A percentile compares a stretch with the other conserved stretches of the same genome.
These are phyloP conservation scores for Saccharomyces paradoxus DNA, from an alignment of 805 yeast species.

Conservation along the genomic window DNA sequence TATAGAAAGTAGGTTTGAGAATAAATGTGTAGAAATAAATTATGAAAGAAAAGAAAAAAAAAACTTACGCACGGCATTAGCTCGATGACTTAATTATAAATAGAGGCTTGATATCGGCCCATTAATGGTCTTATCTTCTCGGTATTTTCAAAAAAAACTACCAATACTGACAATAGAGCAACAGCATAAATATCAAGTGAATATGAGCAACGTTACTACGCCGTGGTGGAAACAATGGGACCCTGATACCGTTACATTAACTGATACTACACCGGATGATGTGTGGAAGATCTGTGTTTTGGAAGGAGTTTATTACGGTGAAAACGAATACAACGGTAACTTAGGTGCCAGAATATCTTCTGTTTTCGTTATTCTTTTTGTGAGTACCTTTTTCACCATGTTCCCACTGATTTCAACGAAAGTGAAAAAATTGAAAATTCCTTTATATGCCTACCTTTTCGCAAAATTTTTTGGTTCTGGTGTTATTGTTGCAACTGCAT, in stretches of 20 bases:
- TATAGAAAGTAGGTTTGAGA: not conserved
- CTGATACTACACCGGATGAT: slow-evolving; percentile 25
- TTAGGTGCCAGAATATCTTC: slow-evolving; percentile 44
- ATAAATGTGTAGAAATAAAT: not conserved
- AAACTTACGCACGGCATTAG: not conserved
- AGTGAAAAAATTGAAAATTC: slow-evolving; percentile 34
- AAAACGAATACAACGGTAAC: slow-evolving; percentile 38
- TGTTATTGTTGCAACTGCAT: slow-evolving; percentile 74
- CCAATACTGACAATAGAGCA: not conserved
- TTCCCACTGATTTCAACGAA: slow-evolving; percentile 39
- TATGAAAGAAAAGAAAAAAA: not conserved
- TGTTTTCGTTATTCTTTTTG: slow-evolving; percentile 49
- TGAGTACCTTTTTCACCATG: slow-evolving; percentile 58
- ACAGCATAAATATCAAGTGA: not conserved
- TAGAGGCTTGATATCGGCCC: not conserved
- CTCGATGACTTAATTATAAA: not conserved
- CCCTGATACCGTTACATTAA: slow-evolving; percentile 25
- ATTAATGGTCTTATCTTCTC: not conserved
- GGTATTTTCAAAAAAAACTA: not conserved
- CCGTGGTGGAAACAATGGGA: slow-evolving; percentile 18
- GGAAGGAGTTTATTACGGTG: slow-evolving; percentile 35
- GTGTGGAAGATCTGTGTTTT: slow-evolving; percentile 37
- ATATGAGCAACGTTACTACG: not conserved
- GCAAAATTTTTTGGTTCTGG: slow-evolving; percentile 79
- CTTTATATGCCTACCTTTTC: slow-evolving; percentile 51